A percentile compares a stretch with the other conserved stretches of the same genome.
Conservation (phyloP, 1,139 yeast species). For the Nakaseomyces nivariensis region DNA sequence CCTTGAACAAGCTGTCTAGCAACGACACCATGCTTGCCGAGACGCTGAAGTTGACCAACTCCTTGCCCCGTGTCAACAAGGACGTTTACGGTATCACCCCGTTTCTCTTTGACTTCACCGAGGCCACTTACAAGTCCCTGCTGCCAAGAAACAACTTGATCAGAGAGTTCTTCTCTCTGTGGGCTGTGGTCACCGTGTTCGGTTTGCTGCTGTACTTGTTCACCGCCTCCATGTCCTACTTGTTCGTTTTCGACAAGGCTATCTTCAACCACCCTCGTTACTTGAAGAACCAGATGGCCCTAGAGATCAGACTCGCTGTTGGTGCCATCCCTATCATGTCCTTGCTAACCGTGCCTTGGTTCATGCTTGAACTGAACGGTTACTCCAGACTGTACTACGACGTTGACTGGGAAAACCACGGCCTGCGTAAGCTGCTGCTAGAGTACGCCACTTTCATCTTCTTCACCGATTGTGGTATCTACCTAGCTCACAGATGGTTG, state of each 20-base stretch:
- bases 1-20: slow-evolving; percentile 17
- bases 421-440: slow-evolving; percentile 51
- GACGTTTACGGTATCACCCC: slow-evolving; percentile 43
- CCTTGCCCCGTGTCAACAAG: slow-evolving; percentile 15
- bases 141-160: slow-evolving; percentile 61
- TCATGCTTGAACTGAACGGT: slow-evolving; percentile 73
- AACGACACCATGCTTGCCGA: slow-evolving; percentile 19
- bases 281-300: slow-evolving; percentile 78
- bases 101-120: slow-evolving; percentile 39
- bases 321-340: slow-evolving; percentile 88
- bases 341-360: slow-evolving; percentile 78
- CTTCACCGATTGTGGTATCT: slow-evolving; percentile 90
- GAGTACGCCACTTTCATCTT: slow-evolving; percentile 74
- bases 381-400: slow-evolving; percentile 67
- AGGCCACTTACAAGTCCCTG: slow-evolving; percentile 49
- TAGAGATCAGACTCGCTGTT: slow-evolving; percentile 72
- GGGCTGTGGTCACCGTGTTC: slow-evolving; percentile 64
- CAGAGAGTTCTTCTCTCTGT: slow-evolving; percentile 62
- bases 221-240: slow-evolving; percentile 69
- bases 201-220: slow-evolving; percentile 73
- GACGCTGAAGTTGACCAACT: slow-evolving; percentile 12
- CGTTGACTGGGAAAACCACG: slow-evolving; percentile 53
- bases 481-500: slow-evolving; percentile 81
- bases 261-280: slow-evolving; percentile 94
- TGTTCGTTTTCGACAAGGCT: slow-evolving; percentile 71